phyloP scores from a whole-genome alignment of 2,329 filamentous ascomycete genomes.

The Alternaria brassicae region DNA sequence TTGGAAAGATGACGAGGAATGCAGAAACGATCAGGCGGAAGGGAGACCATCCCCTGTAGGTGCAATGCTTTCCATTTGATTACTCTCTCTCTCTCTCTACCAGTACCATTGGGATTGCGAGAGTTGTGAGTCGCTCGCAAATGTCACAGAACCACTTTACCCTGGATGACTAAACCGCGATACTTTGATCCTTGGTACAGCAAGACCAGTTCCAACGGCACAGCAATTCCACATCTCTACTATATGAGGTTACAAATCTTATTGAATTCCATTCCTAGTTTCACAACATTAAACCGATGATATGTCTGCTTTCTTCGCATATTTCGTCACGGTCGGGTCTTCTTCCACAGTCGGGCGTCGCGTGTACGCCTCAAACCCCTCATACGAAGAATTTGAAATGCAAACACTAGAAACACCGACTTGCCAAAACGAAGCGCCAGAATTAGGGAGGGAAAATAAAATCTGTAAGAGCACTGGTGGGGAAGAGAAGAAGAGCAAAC shows the following conservation, averaged over 20 bases:
- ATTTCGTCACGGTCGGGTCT: background rate
- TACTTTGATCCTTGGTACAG: background rate
- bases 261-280: no score
- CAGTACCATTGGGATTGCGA: background rate
- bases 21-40: background rate
- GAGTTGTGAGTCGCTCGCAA: background rate
- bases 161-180: background rate
- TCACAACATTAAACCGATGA: background rate
- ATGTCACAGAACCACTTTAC: background rate
- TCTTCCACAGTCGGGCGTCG: background rate
- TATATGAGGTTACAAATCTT: no score
- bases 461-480: background rate
- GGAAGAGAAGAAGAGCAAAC: background rate
- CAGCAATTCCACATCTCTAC: background rate
- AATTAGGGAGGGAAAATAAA: background rate
- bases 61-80: background rate
- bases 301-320: background rate
- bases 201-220: background rate
- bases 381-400: background rate
- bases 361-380: background rate
- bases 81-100: no score
- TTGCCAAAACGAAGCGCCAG: background rate
- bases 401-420: background rate
- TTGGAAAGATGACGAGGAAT: background rate
- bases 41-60: background rate